Percentiles rank a stretch among this genome's conserved stretches.
Evolutionary conservation across 495 filamentous ascomycete genomes (phyloP).

Genomic region (Pyronema domesticum): DNA sequence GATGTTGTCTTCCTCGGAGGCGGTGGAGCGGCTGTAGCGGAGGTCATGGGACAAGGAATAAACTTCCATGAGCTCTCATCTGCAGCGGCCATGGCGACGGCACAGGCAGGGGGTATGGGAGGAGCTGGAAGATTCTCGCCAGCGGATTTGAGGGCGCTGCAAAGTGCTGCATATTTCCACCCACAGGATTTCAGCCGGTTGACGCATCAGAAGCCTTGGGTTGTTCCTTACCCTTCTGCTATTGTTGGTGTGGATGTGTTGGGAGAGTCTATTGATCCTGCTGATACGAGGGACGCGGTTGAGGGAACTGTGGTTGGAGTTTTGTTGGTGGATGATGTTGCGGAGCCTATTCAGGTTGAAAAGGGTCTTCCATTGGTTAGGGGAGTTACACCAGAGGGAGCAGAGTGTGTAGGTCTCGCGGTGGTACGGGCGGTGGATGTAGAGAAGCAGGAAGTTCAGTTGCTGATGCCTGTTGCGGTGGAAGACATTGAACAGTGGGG

Average conservation of each 20-base stretch:
- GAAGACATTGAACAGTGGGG: slow-evolving; percentile 13
- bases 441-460: slow-evolving; percentile 27
- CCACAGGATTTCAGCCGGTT: slow-evolving; percentile 27
- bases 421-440: slow-evolving; percentile 33
- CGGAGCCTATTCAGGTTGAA: slow-evolving; percentile 28
- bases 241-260: slow-evolving; percentile 37
- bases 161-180: slow-evolving; percentile 50
- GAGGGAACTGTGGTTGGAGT: slow-evolving; percentile 43
- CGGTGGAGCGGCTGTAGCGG: slow-evolving; percentile 2
- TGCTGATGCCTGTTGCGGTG: slow-evolving; percentile 33
- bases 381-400: slow-evolving; percentile 31
- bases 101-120: neutral
- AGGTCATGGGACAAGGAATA: slow-evolving; percentile 6
- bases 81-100: neutral
- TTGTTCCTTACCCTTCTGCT: slow-evolving; percentile 36
- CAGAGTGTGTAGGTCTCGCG: slow-evolving; percentile 32
- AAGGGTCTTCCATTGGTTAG: slow-evolving; percentile 18
- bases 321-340: slow-evolving; percentile 33
- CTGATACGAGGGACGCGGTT: slow-evolving; percentile 34
- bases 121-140: slow-evolving; percentile 29
- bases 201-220: slow-evolving; percentile 32
- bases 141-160: slow-evolving; percentile 43
- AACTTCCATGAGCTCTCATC: slow-evolving; percentile 8
- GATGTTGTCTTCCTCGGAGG: slow-evolving; percentile 28
- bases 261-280: slow-evolving; percentile 30